These are phyloP conservation scores for Platanus orientalis DNA, from an alignment of 164 flowering plant genomes.

Conservation along the genomic window DNA sequence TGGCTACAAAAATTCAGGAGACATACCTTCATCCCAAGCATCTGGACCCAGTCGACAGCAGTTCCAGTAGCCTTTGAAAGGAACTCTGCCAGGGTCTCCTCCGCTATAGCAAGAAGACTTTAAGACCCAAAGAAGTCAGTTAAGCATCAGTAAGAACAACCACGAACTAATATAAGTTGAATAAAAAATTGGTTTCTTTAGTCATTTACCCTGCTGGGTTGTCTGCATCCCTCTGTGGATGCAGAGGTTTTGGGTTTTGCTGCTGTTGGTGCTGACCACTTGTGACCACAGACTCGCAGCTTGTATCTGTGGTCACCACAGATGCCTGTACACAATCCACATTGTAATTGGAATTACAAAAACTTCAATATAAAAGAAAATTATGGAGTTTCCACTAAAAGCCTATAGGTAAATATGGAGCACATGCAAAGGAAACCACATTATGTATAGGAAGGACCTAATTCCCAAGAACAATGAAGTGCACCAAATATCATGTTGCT, in stretches of 20 bases:
- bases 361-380: neutral
- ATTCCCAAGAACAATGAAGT: too few relatives aligned
- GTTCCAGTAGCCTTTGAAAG: conserved; percentile 95
- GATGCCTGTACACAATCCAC: conserved; percentile 35
- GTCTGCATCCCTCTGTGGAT: conserved; percentile 67
- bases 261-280: conserved; percentile 74
- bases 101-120: conserved; percentile 83
- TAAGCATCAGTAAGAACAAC: neutral
- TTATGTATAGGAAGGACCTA: neutral
- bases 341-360: neutral
- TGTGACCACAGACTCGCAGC: conserved; percentile 87
- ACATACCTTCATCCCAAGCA: conserved; percentile 95
- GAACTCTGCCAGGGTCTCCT: conserved; percentile 97
- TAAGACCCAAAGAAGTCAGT: neutral
- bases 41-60: conserved; percentile 98
- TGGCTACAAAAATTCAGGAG: neutral
- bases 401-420: too few relatives aligned
- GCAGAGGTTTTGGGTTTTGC: conserved; percentile 73
- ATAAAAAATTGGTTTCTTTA: neutral
- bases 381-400: too few relatives aligned
- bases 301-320: conserved; percentile 62
- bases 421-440: neutral
- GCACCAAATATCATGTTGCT: too few relatives aligned
- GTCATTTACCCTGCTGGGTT: conserved; percentile 79
- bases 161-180: neutral